Evolutionary conservation across 768 basidiomycete genomes (phyloP).

Genomic region (Cystobasidium tubakii): DNA sequence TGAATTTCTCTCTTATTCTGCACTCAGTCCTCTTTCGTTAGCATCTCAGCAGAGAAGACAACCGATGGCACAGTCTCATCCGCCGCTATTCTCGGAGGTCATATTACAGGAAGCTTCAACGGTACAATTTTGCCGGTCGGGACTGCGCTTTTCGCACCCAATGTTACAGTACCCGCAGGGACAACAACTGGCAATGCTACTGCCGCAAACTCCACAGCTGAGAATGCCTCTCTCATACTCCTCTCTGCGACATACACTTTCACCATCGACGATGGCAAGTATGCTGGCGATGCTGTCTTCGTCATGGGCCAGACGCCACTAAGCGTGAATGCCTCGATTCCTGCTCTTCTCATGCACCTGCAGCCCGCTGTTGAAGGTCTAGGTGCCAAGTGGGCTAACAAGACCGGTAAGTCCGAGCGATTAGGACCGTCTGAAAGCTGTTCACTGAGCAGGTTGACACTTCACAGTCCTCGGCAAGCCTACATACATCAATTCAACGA

Average conservation of each 20-base stretch:
- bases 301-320: constrained; percentile 26
- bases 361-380: constrained; percentile 9
- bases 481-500: constrained; percentile 30
- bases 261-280: constrained; percentile 9
- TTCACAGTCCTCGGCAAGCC: constrained; percentile 33
- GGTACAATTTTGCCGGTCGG: constrained; percentile 30
- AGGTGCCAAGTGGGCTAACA: constrained; percentile 16
- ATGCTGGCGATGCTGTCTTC: constrained; percentile 20
- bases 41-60: not conserved
- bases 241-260: constrained; percentile 30
- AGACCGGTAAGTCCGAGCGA: constrained; percentile 8
- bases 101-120: constrained; percentile 20
- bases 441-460: not conserved
- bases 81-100: constrained; percentile 8
- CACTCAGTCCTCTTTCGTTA: constrained; percentile 30
- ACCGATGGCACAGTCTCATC: constrained; percentile 29
- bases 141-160: constrained; percentile 26
- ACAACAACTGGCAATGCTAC: constrained; percentile 9
- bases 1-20: not conserved
- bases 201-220: not conserved
- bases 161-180: not conserved
- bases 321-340: not conserved
- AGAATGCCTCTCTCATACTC: not conserved
- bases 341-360: constrained; percentile 25
- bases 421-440: not conserved